A percentile compares a stretch with the other conserved stretches of the same genome.
These are phyloP conservation scores for Nicotiana tabacum DNA, from an alignment of 257 asterid species.

Conservation along the genomic window DNA sequence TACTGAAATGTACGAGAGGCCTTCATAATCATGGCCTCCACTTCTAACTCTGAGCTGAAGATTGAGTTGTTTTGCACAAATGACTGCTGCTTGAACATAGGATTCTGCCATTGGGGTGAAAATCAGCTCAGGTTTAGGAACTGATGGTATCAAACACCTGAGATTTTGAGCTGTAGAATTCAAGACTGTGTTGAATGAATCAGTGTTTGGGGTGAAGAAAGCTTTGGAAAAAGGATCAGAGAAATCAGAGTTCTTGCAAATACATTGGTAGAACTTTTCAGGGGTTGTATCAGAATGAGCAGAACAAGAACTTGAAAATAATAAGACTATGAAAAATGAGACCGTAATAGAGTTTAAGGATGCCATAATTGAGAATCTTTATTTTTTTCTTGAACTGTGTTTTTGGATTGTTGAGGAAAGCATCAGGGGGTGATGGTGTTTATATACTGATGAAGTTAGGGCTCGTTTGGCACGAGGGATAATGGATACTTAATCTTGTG, in stretches of 20 bases:
- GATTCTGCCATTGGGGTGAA: not conserved
- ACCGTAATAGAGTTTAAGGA: not conserved
- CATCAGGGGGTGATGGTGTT: not conserved
- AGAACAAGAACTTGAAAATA: not conserved
- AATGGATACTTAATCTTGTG: no score
- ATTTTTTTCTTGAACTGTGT: not conserved
- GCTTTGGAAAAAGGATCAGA: not conserved
- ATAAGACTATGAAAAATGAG: not conserved
- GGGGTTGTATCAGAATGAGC: not conserved
- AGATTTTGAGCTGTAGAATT: conserved; percentile 6
- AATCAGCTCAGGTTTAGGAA: not conserved
- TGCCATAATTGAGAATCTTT: not conserved
- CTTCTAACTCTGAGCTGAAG: not conserved
- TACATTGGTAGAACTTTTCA: not conserved
- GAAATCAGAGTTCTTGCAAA: not conserved
- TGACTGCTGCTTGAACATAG: not conserved
- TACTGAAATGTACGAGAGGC: not conserved
- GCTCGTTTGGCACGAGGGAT: no score
- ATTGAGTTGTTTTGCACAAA: not conserved
- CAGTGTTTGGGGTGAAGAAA: not conserved
- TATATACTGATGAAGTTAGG: not conserved
- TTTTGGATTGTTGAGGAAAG: not conserved
- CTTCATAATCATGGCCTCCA: conserved; percentile 13
- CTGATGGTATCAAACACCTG: not conserved
- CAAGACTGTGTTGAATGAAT: not conserved